Evolutionary conservation across 371 early-diverging fungal genomes (phyloP), one percentile per base, ranked within the genome.

Genomic region (Actinomortierella ambigua): DNA sequence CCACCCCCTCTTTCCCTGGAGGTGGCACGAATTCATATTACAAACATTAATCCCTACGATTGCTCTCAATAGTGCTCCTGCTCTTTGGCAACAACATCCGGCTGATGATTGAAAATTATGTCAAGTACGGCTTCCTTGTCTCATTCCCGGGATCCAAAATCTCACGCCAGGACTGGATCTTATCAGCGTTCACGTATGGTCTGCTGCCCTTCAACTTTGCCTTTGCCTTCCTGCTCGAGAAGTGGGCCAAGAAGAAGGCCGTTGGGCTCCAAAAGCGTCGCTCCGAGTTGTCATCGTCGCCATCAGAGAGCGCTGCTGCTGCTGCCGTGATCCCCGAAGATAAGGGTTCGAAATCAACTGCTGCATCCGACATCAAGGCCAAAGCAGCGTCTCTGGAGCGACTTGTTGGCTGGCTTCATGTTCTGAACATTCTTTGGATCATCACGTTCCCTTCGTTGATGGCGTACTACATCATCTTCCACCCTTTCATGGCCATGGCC

Each of bases 111-210:
- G 95, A 95, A 60, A 95, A 95, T 75, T 92, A 86, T 79, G 68
- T 87, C 71, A 95, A 95, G 71, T 95, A 95, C 69, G 95, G 95
- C 24, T 80, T 93, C 20, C 80, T 95, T 24, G 81, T 95, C 58
- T 81, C 81, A 49, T 63, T 88, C 6, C 90, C 91, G 11, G 85
- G 87, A 49, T 80, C 82, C 54, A 73, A 78, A 18, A 50, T 75
- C 54, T 81, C 85, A 17, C 64, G 65, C 44, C 65, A 79, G 52
- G 90, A 91, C 68, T 88, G 84, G 76, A 68, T 77, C 39, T 65
- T 79, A 46, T 80, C 80, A 49, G 63, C 79, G 11, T 59, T 86
- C 5, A 82, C 88, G 6, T 78, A 84, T 61, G 40, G 79, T 5
- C 71, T 80, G 48, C 79, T 90, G 9, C 85, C 84, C 1, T 47